Base-by-base conservation (phyloP, 805 yeast species). In the Wickerhamiella azymoides region DNA sequence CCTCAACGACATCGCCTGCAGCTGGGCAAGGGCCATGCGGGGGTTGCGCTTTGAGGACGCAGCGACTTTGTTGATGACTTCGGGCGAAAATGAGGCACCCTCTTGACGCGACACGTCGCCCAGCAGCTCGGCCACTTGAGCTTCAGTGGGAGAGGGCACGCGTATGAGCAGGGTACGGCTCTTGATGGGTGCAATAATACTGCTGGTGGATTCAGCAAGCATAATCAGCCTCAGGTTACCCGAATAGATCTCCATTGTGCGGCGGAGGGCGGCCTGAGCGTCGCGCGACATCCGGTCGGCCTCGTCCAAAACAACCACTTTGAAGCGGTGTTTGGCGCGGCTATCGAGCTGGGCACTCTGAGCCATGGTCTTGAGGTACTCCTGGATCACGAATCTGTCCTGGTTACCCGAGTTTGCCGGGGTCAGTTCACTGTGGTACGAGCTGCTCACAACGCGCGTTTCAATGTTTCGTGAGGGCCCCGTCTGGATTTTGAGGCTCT, bases 371-470 rank as follows among this genome's bases (percentile, higher is more conserved):
- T 92, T 92, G 54, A 92, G 70, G 50, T 92, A 65, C 57, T 92
- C 96, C 60, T 92, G 97, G 53, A 92, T 86, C 27, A 92, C 96
- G 43, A 92, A 80, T 51, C 97, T 72, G 64, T 92, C 99, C 59
- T 86, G 85, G 62, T 81, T 85, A 6, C 97, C 97, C 79, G 92
- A 80, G 63, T 92, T 98, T 49, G 92, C 76, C 7, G 99, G 99
- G 2, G 97, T 92, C 56, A 92, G 83, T 60, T 92, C 99, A 51
- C 88, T 65, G 63, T 92, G 99, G 59, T 80, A 77, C 0, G 89
- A 83, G 10, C 94, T 80, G 38, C 94, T 82, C n/a, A 92, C 83
- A 18, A 92, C 86, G 57, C 85, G 92, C 63, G 92, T 79, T 57
- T 92, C 97, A 47, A 92, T 64, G 60, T 85, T 89, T 40, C 88